Evolutionary conservation across 768 basidiomycete genomes (phyloP), one percentile per base, ranked within the genome.

Genomic region (Coprinellus aureogranulatus): DNA sequence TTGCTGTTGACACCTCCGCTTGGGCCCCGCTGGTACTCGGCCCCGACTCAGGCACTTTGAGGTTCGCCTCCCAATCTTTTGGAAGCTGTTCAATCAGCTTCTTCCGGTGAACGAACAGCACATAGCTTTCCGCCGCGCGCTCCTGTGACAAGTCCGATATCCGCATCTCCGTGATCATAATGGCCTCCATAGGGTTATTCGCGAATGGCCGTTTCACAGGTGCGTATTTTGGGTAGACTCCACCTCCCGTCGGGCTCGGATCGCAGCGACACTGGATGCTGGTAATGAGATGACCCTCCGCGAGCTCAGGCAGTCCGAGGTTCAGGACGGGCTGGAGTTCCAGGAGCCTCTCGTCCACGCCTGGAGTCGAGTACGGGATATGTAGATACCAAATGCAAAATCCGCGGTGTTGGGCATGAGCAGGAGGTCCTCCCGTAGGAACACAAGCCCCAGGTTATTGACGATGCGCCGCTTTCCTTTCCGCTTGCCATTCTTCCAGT

Each of bases 281-380:
- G 30, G 14, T 16, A 12, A 56, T 41, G 28, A 10, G 20, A 20
- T 51, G 41, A 26, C 20, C 23, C 4, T 3, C 12, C 9, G 34
- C 18, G 18, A 31, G 40, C 6, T 18, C 20, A 14, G 30, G 53
- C n/a, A 78, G 69, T 1, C 61, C 51, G 18, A 76, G 64, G 16
- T 56, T 42, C 22, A 63, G 56, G 40, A 65, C 51, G 8, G 70
- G 72, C 14, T 37, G 28, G 2, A 60, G 53, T 10, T 62, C 56
- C 4, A 54, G 34, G 47, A 11, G 3, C 3, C 9, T 23, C n/a
- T 53, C 52, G 41, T 53, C 11, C 9, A 26, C 41, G 47, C 41
- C 2, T 54, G 61, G 3, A 50, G 34, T 5, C 62, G 55, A 10
- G 53, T 59, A 10, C n/a, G 59, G 59, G 23, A 62, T 59, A 37